phyloP scores from a whole-genome alignment of 371 early-diverging fungal genomes.

The Lichtheimia hyalospora region DNA sequence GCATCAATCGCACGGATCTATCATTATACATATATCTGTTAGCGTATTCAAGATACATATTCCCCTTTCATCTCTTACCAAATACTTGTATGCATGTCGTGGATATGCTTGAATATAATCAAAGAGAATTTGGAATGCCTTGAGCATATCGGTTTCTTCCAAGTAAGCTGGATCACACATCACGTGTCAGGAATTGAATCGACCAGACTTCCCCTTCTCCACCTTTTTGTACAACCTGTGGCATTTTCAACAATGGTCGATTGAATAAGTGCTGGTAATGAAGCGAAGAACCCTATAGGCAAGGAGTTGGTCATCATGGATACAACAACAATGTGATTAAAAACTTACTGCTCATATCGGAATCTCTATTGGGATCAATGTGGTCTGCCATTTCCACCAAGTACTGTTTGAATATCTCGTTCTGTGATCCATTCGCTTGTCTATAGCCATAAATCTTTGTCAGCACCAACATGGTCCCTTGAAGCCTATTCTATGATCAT shows the following conservation, averaged over 20 bases:
- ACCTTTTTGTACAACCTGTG: conserved; percentile 21
- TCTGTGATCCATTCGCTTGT: conserved; percentile 35
- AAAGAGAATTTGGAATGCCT: conserved; percentile 37
- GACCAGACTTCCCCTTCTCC: too few species aligned
- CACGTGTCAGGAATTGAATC: too few species aligned
- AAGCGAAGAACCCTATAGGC: conserved; percentile 37
- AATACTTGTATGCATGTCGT: conserved; percentile 48
- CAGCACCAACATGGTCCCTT: too few species aligned
- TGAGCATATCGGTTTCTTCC: conserved; percentile 33
- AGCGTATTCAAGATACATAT: background rate
- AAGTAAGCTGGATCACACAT: conserved; percentile 18
- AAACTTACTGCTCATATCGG: conserved; percentile 32
- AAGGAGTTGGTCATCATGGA: background rate
- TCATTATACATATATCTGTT: background rate
- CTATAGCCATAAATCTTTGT: conserved; percentile 13
- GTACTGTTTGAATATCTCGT: conserved; percentile 34
- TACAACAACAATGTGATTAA: background rate
- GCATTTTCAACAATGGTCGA: conserved; percentile 44
- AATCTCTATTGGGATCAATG: conserved; percentile 40
- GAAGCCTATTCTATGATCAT: too few species aligned
- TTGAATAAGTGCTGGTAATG: conserved; percentile 42
- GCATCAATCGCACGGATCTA: conserved; percentile 43
- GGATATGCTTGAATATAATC: conserved; percentile 47
- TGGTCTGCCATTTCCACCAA: conserved; percentile 35
- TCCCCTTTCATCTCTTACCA: conserved; percentile 17